Evolutionary conservation across 345 rosid species (phyloP).

Genomic region (Lumnitzera racemosa): DNA sequence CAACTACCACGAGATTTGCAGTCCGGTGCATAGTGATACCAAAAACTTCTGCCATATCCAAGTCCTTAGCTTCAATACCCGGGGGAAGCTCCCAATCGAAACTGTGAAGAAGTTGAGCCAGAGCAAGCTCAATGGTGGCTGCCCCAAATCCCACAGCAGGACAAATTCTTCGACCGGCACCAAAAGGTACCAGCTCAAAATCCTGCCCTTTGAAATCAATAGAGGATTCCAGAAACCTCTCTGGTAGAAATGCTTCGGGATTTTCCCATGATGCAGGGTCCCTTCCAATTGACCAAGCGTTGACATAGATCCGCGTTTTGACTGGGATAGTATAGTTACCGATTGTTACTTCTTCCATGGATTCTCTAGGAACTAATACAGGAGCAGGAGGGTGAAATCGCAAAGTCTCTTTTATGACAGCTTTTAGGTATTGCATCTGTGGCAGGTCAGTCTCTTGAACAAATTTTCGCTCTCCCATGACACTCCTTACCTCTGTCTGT

Average conservation of each 20-base stretch:
- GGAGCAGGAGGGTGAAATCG: constrained; percentile 51
- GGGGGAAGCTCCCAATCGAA: constrained; percentile 44
- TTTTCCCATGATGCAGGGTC: constrained; percentile 34
- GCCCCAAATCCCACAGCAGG: constrained; percentile 35
- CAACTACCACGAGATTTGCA: constrained; percentile 15
- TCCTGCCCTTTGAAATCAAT: constrained; percentile 46
- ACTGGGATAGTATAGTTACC: constrained; percentile 37
- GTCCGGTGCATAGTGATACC: constrained; percentile 25
- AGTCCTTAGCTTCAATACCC: constrained; percentile 24
- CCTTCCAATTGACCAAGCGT: constrained; percentile 37
- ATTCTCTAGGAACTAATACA: constrained; percentile 44
- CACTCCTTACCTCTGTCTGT: constrained; percentile 30
- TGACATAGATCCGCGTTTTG: constrained; percentile 28
- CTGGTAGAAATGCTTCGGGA: constrained; percentile 34
- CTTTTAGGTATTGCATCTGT: constrained; percentile 32
- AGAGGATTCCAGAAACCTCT: constrained; percentile 29
- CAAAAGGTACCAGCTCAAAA: constrained; percentile 47
- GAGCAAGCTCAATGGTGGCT: constrained; percentile 35
- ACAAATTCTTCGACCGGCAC: constrained; percentile 45
- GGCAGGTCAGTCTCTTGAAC: constrained; percentile 36
- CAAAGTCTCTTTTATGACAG: constrained; percentile 45
- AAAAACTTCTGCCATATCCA: constrained; percentile 27
- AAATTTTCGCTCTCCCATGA: constrained; percentile 22
- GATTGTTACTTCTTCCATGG: constrained; percentile 33
- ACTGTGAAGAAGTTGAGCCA: constrained; percentile 44